phyloP scores from a whole-genome alignment of 768 basidiomycete species.

The Clavulina sp. region DNA sequence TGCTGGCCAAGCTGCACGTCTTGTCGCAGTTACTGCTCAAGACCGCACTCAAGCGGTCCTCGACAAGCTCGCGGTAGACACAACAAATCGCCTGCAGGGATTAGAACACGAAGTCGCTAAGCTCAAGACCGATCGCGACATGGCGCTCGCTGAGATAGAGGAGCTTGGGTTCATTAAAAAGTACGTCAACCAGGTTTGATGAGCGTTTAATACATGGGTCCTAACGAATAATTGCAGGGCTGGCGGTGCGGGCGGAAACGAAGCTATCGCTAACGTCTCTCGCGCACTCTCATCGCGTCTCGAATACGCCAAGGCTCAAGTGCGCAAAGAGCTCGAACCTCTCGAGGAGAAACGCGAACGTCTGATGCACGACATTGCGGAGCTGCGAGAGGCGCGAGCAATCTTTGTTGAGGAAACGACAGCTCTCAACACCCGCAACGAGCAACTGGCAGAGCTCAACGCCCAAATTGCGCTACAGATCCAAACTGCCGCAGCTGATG shows the following conservation, averaged over 20 bases:
- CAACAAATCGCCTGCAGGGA: constrained; percentile 53
- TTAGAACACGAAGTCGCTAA: constrained; percentile 78
- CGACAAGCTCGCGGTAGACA: constrained; percentile 60
- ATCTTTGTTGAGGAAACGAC: constrained; percentile 83
- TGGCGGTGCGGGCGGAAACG: not conserved
- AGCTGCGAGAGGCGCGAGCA: constrained; percentile 74
- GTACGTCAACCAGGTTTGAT: constrained; percentile 26
- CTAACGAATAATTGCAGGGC: constrained; percentile 3
- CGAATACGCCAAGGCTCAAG: constrained; percentile 74
- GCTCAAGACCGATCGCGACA: constrained; percentile 75
- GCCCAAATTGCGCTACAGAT: constrained; percentile 65
- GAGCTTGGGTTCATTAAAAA: constrained; percentile 62
- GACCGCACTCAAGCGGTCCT: constrained; percentile 60
- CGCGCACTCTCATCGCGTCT: constrained; percentile 71
- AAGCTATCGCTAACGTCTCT: constrained; percentile 18
- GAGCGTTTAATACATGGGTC: not conserved
- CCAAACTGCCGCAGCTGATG: constrained; percentile 24
- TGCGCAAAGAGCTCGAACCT: constrained; percentile 71
- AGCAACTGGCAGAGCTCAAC: constrained; percentile 78
- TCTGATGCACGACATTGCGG: constrained; percentile 61
- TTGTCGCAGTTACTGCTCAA: constrained; percentile 74
- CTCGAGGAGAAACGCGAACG: constrained; percentile 68
- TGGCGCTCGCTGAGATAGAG: constrained; percentile 85
- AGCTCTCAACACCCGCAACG: constrained; percentile 77
- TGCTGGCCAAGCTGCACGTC: constrained; percentile 73